Base-by-base conservation (phyloP, 2,329 filamentous ascomycete species). In the Apiospora kogelbergensis region DNA sequence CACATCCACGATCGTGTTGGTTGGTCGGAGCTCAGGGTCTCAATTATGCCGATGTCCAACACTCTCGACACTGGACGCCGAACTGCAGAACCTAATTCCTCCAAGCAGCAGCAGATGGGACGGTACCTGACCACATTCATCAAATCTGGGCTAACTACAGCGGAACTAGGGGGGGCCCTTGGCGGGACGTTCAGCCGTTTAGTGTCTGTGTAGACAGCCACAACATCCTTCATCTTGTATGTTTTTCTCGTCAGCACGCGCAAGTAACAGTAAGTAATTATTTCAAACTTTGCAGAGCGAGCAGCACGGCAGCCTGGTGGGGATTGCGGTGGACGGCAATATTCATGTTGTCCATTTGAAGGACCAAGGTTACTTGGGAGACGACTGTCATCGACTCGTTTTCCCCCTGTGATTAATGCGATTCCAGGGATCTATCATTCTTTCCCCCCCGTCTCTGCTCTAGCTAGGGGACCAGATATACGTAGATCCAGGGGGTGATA, bases 401-500 rank as follows among this genome's bases (percentile, higher is more conserved):
- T 26, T 37, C 17, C 53, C 53, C 53, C 53, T 60, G 53, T n/a
- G 20, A n/a, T 60, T 60, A 37, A 60, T 60, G 53, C 53, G 53
- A 37, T 60, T 26, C 11, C 53, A 37, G 30, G 53, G 53, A 60
- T 60, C 30, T 60, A 60, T 22, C 17, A 15, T 60, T 60, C 22
- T 45, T 45, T 20, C 6, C 15, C 17, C 2, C 26, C 17, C 30
- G 30, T 24, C 17, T 57, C 26, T 30, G 15, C 48, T 33, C 48
- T 26, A 33, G 48, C 53, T 37, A 60, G 53, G 53, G 53, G 53
- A 6, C 7, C 26, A n/a, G 17, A n/a, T 33, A 60, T 26, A 37
- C 37, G 37, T 60, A 60, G 53, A 60, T 60, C 30, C 17, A 60
- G 53, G 53, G 53, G 53, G 17, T 60, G 53, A 60, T 60, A 60